phyloP scores from a whole-genome alignment of 805 yeast species.

The Cyberlindnera galapagoensis region DNA sequence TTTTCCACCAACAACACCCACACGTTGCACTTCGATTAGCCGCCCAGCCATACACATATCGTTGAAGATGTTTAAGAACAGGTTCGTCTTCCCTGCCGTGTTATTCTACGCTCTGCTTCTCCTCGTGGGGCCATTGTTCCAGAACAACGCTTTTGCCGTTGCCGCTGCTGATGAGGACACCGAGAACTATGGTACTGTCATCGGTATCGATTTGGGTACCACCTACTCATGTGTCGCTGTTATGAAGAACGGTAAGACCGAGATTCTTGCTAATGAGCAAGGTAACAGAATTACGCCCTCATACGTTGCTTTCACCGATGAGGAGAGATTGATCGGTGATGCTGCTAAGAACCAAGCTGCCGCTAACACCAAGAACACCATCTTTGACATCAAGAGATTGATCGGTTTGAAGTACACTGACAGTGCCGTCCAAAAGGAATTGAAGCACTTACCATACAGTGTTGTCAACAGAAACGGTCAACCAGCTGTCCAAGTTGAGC shows the following conservation, averaged over 20 bases:
- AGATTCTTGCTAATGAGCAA: constrained; percentile 91
- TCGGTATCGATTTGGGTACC: constrained; percentile 96
- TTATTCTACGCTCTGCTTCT: constrained; percentile 24
- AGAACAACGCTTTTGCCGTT: constrained; percentile 16
- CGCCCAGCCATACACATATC: not conserved
- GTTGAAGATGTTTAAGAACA: constrained; percentile 20
- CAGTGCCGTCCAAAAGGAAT: constrained; percentile 70
- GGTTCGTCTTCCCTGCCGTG: constrained; percentile 29
- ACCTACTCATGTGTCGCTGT: constrained; percentile 96
- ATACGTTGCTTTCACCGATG: constrained; percentile 86
- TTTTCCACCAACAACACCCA: not conserved
- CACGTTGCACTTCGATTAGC: too few species aligned
- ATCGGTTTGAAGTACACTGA: constrained; percentile 81
- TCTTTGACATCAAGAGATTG: constrained; percentile 87
- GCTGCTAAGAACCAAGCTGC: constrained; percentile 97
- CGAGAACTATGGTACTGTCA: constrained; percentile 58
- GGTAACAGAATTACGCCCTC: constrained; percentile 97
- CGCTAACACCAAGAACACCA: constrained; percentile 76
- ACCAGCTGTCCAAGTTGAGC: constrained; percentile 75
- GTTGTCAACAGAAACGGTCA: constrained; percentile 67
- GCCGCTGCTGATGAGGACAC: constrained; percentile 26
- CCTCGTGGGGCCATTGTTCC: constrained; percentile 22
- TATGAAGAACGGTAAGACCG: constrained; percentile 79
- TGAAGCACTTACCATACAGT: constrained; percentile 76
- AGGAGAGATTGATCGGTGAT: constrained; percentile 91